These are phyloP conservation scores for Penicillium malachiteum DNA, from an alignment of 495 filamentous ascomycete genomes.

Conservation along the genomic window DNA sequence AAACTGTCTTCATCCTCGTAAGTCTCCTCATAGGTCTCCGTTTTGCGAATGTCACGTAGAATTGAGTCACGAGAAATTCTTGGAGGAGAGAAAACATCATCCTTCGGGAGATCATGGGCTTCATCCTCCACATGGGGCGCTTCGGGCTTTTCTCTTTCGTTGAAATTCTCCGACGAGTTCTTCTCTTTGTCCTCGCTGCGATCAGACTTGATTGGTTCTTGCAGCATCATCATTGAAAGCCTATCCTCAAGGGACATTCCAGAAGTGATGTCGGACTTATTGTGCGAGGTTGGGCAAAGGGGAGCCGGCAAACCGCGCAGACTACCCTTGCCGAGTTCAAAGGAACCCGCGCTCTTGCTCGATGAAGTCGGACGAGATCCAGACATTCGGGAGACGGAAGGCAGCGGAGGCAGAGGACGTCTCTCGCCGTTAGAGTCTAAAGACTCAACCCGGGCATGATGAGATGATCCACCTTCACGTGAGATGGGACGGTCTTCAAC, in stretches of 20 bases:
- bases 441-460: constrained; percentile 59
- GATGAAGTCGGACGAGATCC: constrained; percentile 44
- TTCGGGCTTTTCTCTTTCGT: neutral
- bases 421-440: constrained; percentile 70
- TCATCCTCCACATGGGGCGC: neutral
- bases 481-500: constrained; percentile 46
- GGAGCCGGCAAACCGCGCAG: constrained; percentile 65
- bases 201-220: constrained; percentile 44
- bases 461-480: constrained; percentile 27
- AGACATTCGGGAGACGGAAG: constrained; percentile 45
- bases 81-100: constrained; percentile 50
- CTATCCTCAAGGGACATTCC: constrained; percentile 81
- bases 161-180: neutral
- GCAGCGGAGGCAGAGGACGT: constrained; percentile 73
- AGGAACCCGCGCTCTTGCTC: constrained; percentile 55
- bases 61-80: constrained; percentile 93
- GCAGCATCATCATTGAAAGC: constrained; percentile 77
- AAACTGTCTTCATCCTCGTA: constrained; percentile 54
- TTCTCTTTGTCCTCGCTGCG: constrained; percentile 6
- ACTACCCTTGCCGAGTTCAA: constrained; percentile 59
- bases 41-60: constrained; percentile 78
- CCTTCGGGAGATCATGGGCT: neutral
- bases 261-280: constrained; percentile 67
- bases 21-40: constrained; percentile 55
- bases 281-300: constrained; percentile 59